Base-by-base conservation (phyloP, 306 rosid genomes). In the Corylus heterophylla region DNA sequence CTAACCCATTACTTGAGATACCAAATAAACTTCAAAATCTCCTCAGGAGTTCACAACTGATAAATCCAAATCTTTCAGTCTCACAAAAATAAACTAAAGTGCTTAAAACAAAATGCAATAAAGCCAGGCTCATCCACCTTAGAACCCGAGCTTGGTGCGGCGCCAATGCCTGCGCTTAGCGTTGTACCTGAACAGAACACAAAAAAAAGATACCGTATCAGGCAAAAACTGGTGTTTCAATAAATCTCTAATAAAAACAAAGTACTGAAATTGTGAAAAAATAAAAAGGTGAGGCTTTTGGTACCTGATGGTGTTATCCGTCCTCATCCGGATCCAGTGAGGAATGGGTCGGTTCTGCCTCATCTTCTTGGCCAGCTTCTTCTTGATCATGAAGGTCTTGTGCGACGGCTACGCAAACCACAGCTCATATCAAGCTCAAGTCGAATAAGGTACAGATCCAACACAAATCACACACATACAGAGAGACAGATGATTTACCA, bases 91-190 rank as follows among this genome's bases (percentile, higher is more conserved):
- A 56, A 73, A 77, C 52, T 10, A 71, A 54, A 64, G 29, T 7
- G 68, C 66, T 66, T 54, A 10, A 10, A 62, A 64, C 70, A 74
- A 8, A 10, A 29, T 13, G 5, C 16, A 16, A 47, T 39, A 58
- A 11, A 61, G 11, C 4, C 47, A 69, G 63, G 35, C 13, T 35
- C 78, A 54, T 78, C 79, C 88, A 85, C 74, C 92, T 86, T 49
- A 92, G 31, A 92, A 90, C 14, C 97, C 93, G 47, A 92, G 97
- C 79, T 92, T 92, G 83, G 97, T 92, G 73, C 97, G 94, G 78
- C 97, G 97, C 97, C 97, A 92, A 88, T 92, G 97, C 89, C 97
- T 89, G 70, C 97, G 93, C 87, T 92, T 92, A 1, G 95, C 97
- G 49, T 92, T 92, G 72, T 92, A 90, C 86, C 97, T 92, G 79